These are phyloP conservation scores for Penicillium sp. DNA, from an alignment of 2,329 filamentous ascomycete species.

Conservation along the genomic window DNA sequence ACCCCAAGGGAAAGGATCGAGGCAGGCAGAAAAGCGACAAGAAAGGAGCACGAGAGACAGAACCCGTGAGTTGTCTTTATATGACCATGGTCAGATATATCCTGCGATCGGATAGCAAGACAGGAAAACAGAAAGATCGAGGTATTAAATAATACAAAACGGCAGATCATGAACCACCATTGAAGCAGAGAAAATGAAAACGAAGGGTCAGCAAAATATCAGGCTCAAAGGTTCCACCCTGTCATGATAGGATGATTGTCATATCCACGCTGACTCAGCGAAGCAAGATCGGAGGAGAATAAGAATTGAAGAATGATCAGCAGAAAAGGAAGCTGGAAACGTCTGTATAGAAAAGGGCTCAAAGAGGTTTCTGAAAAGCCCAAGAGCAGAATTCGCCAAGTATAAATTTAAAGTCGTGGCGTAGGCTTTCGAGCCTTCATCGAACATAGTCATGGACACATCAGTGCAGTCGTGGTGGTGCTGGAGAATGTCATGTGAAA, in stretches of 20 bases:
- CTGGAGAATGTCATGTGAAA: not conserved
- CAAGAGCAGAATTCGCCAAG: too few species aligned
- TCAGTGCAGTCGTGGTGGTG: conserved; percentile 5
- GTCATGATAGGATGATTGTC: conserved; percentile 15
- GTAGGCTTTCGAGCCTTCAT: conserved; percentile 11
- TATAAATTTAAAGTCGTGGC: not conserved
- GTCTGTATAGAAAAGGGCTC: not conserved
- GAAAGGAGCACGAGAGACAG: too few species aligned
- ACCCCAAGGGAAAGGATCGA: too few species aligned
- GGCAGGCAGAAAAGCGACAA: too few species aligned
- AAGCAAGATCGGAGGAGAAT: not conserved
- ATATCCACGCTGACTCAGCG: conserved; percentile 9
- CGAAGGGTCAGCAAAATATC: not conserved
- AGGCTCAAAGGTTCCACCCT: conserved; percentile 6
- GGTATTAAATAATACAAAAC: conserved; percentile 13
- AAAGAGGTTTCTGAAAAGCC: not conserved
- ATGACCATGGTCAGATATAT: too few species aligned
- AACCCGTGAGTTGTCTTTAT: too few species aligned
- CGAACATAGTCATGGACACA: conserved; percentile 22
- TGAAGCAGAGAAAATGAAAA: not conserved
- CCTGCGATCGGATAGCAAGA: too few species aligned
- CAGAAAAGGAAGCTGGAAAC: not conserved
- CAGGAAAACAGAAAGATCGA: too few species aligned
- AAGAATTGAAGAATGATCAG: not conserved
- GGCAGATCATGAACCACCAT: not conserved